These are phyloP conservation scores for Amesomyces nigricolor DNA, from an alignment of 2,329 filamentous ascomycete genomes.

Conservation along the genomic window DNA sequence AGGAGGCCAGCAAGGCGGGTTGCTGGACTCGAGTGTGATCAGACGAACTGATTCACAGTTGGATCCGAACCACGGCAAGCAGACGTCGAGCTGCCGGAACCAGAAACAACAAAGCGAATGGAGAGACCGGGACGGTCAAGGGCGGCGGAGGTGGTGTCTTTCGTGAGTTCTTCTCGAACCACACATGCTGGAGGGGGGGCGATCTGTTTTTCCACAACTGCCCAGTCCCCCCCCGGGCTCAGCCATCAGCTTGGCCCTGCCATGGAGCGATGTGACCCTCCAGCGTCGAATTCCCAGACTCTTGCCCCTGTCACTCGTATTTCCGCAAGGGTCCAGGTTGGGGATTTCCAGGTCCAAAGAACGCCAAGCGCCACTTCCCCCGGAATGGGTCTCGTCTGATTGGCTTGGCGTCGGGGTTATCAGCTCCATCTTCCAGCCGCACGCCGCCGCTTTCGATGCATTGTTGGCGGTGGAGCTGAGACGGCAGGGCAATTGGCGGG, in stretches of 20 bases:
- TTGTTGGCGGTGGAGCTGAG: background rate
- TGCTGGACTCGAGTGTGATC: background rate
- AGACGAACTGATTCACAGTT: background rate
- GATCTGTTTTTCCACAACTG: conserved; percentile 4
- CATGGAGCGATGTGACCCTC: conserved; percentile 14
- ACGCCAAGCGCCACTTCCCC: conserved; percentile 1
- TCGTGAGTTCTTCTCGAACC: background rate
- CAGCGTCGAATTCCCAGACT: background rate
- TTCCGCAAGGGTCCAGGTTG: conserved; percentile 5
- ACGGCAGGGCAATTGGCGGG: background rate
- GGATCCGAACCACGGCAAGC: background rate
- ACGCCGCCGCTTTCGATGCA: background rate
- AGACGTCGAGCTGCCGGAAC: background rate
- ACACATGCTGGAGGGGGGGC: conserved; percentile 3
- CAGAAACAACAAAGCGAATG: conserved; percentile 5
- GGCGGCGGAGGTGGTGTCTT: background rate
- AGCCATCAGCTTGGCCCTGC: background rate
- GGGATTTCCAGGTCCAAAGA: background rate
- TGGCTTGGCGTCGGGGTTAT: conserved; percentile 4
- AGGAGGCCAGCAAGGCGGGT: background rate
- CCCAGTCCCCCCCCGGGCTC: background rate
- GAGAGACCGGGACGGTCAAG: conserved; percentile 1
- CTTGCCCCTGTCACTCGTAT: conserved; percentile 13
- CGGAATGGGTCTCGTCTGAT: background rate
- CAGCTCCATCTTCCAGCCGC: conserved; percentile 11